These are phyloP conservation scores for Tripterygium wilfordii DNA, from an alignment of 177 flowering plant species.

Conservation along the genomic window DNA sequence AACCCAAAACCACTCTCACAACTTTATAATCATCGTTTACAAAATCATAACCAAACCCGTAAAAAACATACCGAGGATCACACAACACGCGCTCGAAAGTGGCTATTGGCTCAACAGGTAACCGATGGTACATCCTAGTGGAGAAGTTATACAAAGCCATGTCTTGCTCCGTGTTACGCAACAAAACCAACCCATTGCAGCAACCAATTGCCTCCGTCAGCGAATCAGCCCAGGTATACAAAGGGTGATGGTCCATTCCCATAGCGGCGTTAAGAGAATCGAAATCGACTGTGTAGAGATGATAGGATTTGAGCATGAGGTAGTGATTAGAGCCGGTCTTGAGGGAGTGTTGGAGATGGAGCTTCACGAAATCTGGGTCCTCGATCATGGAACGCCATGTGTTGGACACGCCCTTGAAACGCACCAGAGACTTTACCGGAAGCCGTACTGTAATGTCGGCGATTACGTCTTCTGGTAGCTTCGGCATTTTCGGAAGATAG, in stretches of 20 bases:
- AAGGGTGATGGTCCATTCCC: neutral
- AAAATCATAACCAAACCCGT: slow-evolving; percentile 20
- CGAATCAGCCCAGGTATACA: slow-evolving; percentile 2
- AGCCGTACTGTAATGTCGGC: slow-evolving; percentile 14
- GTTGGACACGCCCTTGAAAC: slow-evolving; percentile 18
- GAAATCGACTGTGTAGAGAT: neutral
- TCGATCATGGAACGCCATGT: slow-evolving; percentile 14
- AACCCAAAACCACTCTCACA: too few species aligned
- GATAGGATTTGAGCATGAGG: slow-evolving; percentile 7
- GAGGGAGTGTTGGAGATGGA: slow-evolving; percentile 16
- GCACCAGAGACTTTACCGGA: slow-evolving; percentile 19
- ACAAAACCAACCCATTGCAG: slow-evolving; percentile 20
- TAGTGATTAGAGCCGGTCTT: neutral
- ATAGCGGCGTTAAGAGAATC: neutral
- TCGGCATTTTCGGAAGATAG: slow-evolving; percentile 4
- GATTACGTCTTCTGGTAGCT: slow-evolving; percentile 17
- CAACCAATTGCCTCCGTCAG: slow-evolving; percentile 16
- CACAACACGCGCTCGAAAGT: neutral
- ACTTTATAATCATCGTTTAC: too few species aligned
- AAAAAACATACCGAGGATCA: slow-evolving; percentile 7
- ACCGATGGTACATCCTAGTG: slow-evolving; percentile 8
- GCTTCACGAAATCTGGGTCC: slow-evolving; percentile 10
- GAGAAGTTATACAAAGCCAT: slow-evolving; percentile 21
- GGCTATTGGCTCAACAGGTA: slow-evolving; percentile 10
- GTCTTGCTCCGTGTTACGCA: slow-evolving; percentile 1